Evolutionary conservation across 176 grass and related monocot genomes (phyloP), one percentile per base, ranked within the genome.

Genomic region (Elaeis guineensis): DNA sequence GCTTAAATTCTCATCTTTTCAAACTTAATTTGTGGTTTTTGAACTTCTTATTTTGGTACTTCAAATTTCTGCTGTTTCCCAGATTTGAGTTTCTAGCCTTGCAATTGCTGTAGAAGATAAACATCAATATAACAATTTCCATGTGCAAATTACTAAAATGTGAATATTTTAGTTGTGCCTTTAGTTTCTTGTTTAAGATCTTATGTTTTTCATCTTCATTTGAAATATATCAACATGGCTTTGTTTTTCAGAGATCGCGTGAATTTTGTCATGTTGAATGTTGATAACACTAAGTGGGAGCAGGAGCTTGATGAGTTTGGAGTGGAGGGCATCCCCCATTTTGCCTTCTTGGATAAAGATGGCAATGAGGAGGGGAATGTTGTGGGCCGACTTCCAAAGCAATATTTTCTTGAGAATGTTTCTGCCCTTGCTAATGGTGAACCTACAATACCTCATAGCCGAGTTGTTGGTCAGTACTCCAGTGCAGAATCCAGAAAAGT

Each of bases 251-350:
- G 94, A 53, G 79, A 86, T 58, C 66, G 65, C 57, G 74, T 92
- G 59, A 98, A 98, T 72, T 98, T 98, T 78, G 84, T 92, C 32
- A 92, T 98, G 94, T 65, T 98, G 62, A 98, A 98, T 74, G 94
- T 98, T 12, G 93, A 98, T 74, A 92, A 92, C 66, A 98, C 93
- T 35, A 98, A 89, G 57, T 92, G 93, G 93, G 93, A 98, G 59
- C 88, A 98, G 71, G 88, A 92, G 63, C 79, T 98, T 50, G 93
- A 98, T 39, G 88, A 98, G 61, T 98, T 98, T 78, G 93, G 93
- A 59, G 88, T 92, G 21, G 93, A 98, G 78, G 88, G 88, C 24
- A 92, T 98, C 57, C 93, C 93, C 51, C 93, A 92, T 70, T 92
- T 98, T 63, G 79, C 93, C 21, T 98, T 98, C 75, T 59, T 98